Evolutionary conservation across 495 filamentous ascomycete species (phyloP), one percentile per base, ranked within the genome.

Genomic region (Lophiotrema nucula): DNA sequence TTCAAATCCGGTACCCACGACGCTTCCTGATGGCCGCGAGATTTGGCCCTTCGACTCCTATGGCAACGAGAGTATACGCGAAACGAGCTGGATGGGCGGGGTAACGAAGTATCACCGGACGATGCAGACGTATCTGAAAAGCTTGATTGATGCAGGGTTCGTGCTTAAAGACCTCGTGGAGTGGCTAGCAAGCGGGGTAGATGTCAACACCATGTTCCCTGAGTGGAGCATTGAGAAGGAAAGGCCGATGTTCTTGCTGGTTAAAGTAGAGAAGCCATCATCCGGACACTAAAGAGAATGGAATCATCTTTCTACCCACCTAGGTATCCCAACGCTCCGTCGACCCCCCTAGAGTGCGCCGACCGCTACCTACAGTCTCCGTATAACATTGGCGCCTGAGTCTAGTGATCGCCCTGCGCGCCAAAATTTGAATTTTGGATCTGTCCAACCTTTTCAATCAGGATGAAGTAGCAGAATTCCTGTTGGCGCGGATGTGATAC

Each of bases 91-190:
- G 47, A 12, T 51, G 47, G 47, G 47, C 4, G 47, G 47, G 16
- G 47, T 51, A 8, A 51, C 15, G 33, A 51, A 51, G 28, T 51
- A 38, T 51, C 47, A 51, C 22, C 16, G 28, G 6, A 51, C 47
- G 15, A 38, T 51, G 15, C 26, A 33, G 25, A 51, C 47, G 27
- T 39, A 39, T 16, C 28, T 51, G 3, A 37, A 38, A 25, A 16
- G 47, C 1, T 39, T 51, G 47, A 19, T 51, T 13, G 18, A 37
- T 19, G 18, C 3, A 2, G 47, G 47, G 25, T 51, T 51, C 39
- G 47, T 51, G 28, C 22, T 51, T 23, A 15, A 31, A 22, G 47
- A 39, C 39, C 25, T 51, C 19, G 47, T 51, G 3, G 47, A 51
- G 18, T 51, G 47, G 47, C 21, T 51, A 25, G 3, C 47, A 15